Evolutionary conservation across 73 alveolate genomes (phyloP).

Genomic region (Paramecium sexaurelia): DNA sequence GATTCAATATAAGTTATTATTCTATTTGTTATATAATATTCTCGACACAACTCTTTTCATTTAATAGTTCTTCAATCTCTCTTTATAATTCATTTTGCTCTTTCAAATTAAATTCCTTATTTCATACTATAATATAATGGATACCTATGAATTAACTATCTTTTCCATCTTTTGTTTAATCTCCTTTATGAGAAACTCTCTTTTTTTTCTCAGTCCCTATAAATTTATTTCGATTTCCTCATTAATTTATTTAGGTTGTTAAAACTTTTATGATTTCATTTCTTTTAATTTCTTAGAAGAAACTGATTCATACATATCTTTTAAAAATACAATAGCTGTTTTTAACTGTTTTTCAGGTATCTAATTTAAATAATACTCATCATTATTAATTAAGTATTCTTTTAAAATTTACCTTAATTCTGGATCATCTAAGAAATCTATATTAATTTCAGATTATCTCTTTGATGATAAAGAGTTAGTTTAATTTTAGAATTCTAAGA

Average conservation of each 20-base stretch:
- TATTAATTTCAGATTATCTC: not conserved
- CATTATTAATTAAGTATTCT: not conserved
- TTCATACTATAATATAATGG: not conserved
- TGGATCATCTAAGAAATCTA: not conserved
- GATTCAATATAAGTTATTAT: not conserved
- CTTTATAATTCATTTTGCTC: not conserved
- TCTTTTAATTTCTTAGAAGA: not conserved
- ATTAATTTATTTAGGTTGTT: not conserved
- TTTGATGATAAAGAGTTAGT: not conserved
- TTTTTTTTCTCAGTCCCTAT: not conserved
- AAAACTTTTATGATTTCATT: not conserved
- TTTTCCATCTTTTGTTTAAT: not conserved
- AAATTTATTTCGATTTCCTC: not conserved
- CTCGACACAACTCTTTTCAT: not conserved
- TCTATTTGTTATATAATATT: not conserved
- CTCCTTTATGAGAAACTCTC: not conserved
- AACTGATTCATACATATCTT: not conserved
- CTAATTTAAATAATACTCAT: not conserved
- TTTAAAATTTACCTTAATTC: not conserved
- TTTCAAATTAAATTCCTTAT: not conserved
- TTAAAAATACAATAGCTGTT: not conserved
- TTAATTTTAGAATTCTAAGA: not conserved
- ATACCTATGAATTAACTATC: not conserved
- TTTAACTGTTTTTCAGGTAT: not conserved
- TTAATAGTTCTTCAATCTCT: not conserved